Base-by-base conservation (phyloP, 1,284 basidiomycete species). In the Tilletia indica region DNA sequence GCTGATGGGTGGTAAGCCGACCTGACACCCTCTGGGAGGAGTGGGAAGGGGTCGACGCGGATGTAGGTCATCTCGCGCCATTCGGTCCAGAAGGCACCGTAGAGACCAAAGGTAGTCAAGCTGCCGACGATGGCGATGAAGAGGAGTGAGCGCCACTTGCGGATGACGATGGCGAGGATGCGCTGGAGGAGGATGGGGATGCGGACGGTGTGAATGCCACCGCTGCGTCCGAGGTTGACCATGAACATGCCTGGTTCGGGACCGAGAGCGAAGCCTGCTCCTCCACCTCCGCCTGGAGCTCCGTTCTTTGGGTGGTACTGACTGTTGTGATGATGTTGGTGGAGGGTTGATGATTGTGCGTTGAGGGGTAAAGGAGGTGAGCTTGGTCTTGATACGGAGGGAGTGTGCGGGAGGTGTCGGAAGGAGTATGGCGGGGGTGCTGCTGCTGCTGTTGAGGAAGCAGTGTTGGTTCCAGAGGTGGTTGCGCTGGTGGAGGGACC, bases 11-110 rank as follows among this genome's bases (percentile, higher is more conserved):
- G 58, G 21, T 64, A 64, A 4, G 61, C 36, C 36, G 61, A 64
- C 61, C 21, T 11, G 38, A 36, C 61, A 21, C 77, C 74, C 36
- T 76, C 76, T 42, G 79, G 77, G 8, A 83, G 72, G 67, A 79
- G 68, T 5, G 77, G 80, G 54, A 80, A 81, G 16, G 82, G 81
- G 66, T 83, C 80, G 68, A 82, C 78, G 56, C 80, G 74, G 71
- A 81, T 79, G 76, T 83, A 84, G 56, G 82, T 82, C 78, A 83
- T 79, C 72, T 84, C 82, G 48, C 79, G 72, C 82, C 82, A 84
- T 63, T 84, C 82, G 48, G 82, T 83, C 68, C 81, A 82, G 73
- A 80, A 77, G 68, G 81, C 74, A 25, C 82, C 81, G 70, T 80
- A 82, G 51, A 82, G 71, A 36, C 79, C 73, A 63, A 82, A 75